Evolutionary conservation across 192 early-diverging fungal genomes (phyloP).

Genomic region (Linnemannia exigua): DNA sequence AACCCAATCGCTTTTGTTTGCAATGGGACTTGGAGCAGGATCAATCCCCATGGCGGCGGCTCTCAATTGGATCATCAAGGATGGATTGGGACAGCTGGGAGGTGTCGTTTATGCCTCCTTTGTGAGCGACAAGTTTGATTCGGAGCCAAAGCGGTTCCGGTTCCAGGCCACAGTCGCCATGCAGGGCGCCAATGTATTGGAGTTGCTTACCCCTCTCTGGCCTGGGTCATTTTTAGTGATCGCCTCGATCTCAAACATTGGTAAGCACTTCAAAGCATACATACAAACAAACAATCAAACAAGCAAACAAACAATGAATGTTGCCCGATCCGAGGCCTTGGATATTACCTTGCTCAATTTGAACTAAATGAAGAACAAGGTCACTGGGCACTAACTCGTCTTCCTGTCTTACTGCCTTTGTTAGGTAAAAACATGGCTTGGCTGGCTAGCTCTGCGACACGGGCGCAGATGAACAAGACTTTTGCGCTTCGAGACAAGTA

Average conservation of each 20-base stretch:
- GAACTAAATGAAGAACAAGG: not conserved
- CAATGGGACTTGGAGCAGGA: slow-evolving; percentile 84
- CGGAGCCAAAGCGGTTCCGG: slow-evolving; percentile 85
- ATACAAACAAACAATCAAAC: no score
- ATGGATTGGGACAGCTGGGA: slow-evolving; percentile 88
- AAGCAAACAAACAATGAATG: no score
- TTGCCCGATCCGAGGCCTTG: no score
- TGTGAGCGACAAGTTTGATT: slow-evolving; percentile 83
- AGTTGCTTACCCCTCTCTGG: slow-evolving; percentile 85
- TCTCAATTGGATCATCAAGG: slow-evolving; percentile 94
- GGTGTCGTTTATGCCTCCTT: slow-evolving; percentile 87
- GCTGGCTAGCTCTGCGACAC: slow-evolving; percentile 84
- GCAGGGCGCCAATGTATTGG: slow-evolving; percentile 80
- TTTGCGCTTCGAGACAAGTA: slow-evolving; percentile 81
- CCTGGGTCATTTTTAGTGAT: slow-evolving; percentile 82
- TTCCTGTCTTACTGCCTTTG: not conserved
- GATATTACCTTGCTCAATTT: no score
- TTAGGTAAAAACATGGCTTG: slow-evolving; percentile 85
- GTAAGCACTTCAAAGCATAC: no score
- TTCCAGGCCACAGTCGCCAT: slow-evolving; percentile 80
- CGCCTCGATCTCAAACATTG: slow-evolving; percentile 85
- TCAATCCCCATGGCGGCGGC: slow-evolving; percentile 85
- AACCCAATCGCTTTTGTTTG: slow-evolving; percentile 88
- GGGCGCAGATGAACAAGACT: slow-evolving; percentile 85
- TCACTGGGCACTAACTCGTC: not conserved